A percentile compares a stretch with the other conserved stretches of the same genome.
phyloP scores from a whole-genome alignment of 768 basidiomycete genomes.

The Mycena chlorophos region DNA sequence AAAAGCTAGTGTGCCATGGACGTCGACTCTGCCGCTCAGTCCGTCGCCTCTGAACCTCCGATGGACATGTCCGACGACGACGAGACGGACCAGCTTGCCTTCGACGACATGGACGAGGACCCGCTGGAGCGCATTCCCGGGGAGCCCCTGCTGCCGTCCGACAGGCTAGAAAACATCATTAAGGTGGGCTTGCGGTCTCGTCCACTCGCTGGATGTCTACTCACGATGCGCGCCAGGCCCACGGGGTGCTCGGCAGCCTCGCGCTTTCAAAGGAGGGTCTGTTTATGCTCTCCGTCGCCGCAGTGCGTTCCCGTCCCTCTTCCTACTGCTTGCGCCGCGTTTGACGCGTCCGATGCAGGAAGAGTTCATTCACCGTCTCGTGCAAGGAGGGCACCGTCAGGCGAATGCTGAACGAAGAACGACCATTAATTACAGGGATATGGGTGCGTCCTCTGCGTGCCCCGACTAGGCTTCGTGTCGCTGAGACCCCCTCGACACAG shows the following conservation, averaged over 20 bases:
- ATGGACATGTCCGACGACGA: conserved; percentile 44
- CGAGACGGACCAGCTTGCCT: conserved; percentile 67
- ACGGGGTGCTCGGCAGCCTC: conserved; percentile 63
- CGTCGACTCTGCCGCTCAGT: neutral
- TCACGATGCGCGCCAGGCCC: conserved; percentile 53
- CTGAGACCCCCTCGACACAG: conserved; percentile 38
- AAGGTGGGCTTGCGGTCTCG: too few relatives aligned
- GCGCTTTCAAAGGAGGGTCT: conserved; percentile 75
- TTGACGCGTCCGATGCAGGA: conserved; percentile 50
- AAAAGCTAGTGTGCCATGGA: neutral
- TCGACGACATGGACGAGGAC: conserved; percentile 51
- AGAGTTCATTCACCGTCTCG: conserved; percentile 79
- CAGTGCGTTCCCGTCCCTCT: conserved; percentile 45
- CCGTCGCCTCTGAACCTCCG: conserved; percentile 19
- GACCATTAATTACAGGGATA: conserved; percentile 66
- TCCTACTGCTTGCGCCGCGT: conserved; percentile 7
- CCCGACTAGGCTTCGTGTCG: conserved; percentile 17
- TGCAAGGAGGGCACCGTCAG: conserved; percentile 66
- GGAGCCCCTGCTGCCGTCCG: conserved; percentile 63
- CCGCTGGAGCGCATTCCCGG: conserved; percentile 55
- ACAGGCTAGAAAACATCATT: conserved; percentile 68
- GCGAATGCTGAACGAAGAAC: conserved; percentile 60
- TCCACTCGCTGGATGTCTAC: neutral
- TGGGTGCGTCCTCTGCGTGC: conserved; percentile 53
- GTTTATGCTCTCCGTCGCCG: conserved; percentile 73